phyloP scores from a whole-genome alignment of 495 filamentous ascomycete genomes.

The Xylaria palmicola region DNA sequence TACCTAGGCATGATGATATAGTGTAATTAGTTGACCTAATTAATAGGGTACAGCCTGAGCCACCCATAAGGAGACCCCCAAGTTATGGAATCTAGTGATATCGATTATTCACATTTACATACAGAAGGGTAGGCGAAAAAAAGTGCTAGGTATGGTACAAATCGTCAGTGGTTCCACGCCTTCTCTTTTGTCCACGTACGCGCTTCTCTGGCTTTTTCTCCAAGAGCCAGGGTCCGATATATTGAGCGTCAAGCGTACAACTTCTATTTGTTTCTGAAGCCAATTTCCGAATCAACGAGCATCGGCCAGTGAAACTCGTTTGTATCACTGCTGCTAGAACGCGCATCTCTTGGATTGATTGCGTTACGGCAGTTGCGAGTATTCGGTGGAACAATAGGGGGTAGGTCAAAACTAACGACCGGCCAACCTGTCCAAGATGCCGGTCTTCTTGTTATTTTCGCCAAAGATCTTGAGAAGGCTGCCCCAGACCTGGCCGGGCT shows the following conservation, averaged over 20 bases:
- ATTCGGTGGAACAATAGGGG: no score
- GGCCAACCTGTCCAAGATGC: constrained; percentile 49
- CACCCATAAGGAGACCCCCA: background rate
- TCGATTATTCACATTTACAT: constrained; percentile 29
- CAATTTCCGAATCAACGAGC: background rate
- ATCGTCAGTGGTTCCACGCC: constrained; percentile 22
- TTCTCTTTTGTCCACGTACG: background rate
- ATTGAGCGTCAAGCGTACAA: constrained; percentile 15
- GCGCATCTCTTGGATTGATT: background rate
- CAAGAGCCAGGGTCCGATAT: constrained; percentile 12
- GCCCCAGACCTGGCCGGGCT: constrained; percentile 94
- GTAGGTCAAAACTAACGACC: no score
- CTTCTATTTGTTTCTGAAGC: background rate
- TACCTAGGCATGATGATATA: no score
- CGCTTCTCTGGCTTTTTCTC: constrained; percentile 12
- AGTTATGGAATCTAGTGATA: constrained; percentile 8
- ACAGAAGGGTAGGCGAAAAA: constrained; percentile 14
- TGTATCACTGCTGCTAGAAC: background rate
- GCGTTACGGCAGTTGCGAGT: no score
- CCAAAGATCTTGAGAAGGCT: constrained; percentile 83
- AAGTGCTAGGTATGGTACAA: constrained; percentile 25
- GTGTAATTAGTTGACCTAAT: no score
- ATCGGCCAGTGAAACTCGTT: background rate
- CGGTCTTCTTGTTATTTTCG: constrained; percentile 51
- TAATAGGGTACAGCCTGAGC: no score